Conservation (phyloP, 768 basidiomycete genomes). For the Termitomyces heimii region DNA sequence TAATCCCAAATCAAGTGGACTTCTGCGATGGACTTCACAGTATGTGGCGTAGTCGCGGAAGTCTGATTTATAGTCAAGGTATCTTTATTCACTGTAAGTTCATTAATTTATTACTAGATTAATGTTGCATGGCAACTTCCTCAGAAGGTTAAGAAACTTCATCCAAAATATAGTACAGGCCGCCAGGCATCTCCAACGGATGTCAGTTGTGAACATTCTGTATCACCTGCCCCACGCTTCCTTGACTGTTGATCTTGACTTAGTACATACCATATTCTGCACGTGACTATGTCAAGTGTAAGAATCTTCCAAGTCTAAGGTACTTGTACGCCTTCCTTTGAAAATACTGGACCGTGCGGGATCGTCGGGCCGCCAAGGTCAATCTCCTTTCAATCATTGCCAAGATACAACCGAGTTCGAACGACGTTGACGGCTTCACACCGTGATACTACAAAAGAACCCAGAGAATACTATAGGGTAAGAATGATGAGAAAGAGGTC, state of each 20-base stretch:
- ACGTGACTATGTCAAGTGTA: not conserved
- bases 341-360: not conserved
- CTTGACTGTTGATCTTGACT: not conserved
- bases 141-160: not conserved
- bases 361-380: not conserved
- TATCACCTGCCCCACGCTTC: not conserved
- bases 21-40: not conserved
- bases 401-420: not conserved
- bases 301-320: not conserved
- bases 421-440: not conserved
- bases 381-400: not conserved
- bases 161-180: not conserved
- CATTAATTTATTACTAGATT: not conserved
- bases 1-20: not conserved
- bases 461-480: no score
- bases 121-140: not conserved
- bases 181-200: not conserved
- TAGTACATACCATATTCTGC: not conserved
- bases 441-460: not conserved
- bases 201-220: not conserved
- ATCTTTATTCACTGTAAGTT: not conserved
- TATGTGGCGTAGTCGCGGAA: not conserved
- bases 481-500: not conserved
- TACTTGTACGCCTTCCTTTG: not conserved
- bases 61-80: not conserved